A percentile compares a stretch with the other conserved stretches of the same genome.
Conservation (phyloP, 2,329 filamentous ascomycete genomes). For the Colletotrichum shisoi region DNA sequence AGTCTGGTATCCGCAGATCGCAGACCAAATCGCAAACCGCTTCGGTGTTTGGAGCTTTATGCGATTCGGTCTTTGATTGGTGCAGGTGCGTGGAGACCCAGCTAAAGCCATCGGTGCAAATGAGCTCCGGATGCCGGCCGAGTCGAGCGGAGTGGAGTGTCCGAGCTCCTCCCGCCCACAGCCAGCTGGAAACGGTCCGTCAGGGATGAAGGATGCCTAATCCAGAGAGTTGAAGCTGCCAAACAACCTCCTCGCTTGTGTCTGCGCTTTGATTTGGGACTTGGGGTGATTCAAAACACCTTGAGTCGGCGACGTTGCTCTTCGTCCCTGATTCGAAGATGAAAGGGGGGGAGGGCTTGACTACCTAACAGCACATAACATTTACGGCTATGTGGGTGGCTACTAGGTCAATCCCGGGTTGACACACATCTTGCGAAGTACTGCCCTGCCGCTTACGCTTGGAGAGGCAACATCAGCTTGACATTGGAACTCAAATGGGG, state of each 20-base stretch:
- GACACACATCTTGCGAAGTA: too few species aligned
- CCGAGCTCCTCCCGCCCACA: background rate
- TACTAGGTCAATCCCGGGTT: background rate
- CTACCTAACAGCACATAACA: background rate
- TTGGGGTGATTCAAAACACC: background rate
- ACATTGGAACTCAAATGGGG: too few species aligned
- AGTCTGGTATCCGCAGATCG: background rate
- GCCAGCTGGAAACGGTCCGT: background rate
- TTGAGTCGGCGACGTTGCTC: background rate
- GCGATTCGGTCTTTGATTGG: slow-evolving; percentile 10
- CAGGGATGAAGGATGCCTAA: background rate
- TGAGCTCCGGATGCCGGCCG: slow-evolving; percentile 26
- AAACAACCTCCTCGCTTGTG: background rate
- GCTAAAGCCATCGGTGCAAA: slow-evolving; percentile 17
- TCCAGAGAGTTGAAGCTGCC: background rate
- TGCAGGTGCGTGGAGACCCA: background rate
- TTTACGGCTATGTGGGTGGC: background rate
- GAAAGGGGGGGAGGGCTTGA: background rate
- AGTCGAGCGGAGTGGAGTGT: background rate
- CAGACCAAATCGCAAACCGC: background rate
- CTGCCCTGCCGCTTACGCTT: background rate
- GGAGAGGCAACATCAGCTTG: background rate
- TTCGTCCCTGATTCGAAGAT: background rate
- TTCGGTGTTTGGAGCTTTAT: slow-evolving; percentile 25
- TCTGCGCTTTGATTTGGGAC: background rate